Evolutionary conservation across 2,329 filamentous ascomycete genomes (phyloP).

Genomic region (Botrytis deweyae): DNA sequence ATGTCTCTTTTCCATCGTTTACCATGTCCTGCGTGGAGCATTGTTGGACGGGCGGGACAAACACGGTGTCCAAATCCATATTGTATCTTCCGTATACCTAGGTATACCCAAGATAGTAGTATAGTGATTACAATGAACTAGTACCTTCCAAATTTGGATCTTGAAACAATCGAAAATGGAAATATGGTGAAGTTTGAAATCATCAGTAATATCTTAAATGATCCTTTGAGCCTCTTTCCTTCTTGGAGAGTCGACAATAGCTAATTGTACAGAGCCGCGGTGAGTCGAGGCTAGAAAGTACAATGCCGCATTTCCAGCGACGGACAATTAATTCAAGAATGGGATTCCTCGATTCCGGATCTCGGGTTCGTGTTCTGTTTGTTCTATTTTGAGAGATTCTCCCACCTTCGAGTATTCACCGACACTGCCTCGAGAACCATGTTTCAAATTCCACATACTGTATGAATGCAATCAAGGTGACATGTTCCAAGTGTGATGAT

Average conservation of each 20-base stretch:
- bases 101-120: neutral
- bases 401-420: slow-evolving; percentile 16
- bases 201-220: slow-evolving; percentile 19
- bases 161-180: slow-evolving; percentile 20
- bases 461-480: slow-evolving; percentile 6
- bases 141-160: slow-evolving; percentile 15
- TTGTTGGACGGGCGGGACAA: neutral
- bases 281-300: neutral
- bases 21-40: neutral
- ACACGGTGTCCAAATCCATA: slow-evolving; percentile 7
- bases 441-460: slow-evolving; percentile 1
- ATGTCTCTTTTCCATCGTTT: slow-evolving; percentile 10
- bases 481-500: neutral
- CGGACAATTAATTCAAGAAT: slow-evolving; percentile 1
- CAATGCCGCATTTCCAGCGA: slow-evolving; percentile 9
- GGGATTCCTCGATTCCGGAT: slow-evolving; percentile 8
- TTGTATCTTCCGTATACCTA: neutral
- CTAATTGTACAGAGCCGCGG: neutral
- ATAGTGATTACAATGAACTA: slow-evolving; percentile 9
- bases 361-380: neutral
- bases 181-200: slow-evolving; percentile 9
- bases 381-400: slow-evolving; percentile 16
- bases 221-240: slow-evolving; percentile 19
- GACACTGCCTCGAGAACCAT: slow-evolving; percentile 18
- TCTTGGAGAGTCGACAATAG: neutral